Percentiles rank a stretch among this genome's conserved stretches.
phyloP scores from a whole-genome alignment of 1,284 basidiomycete species.

The Meripilus lineatus region DNA sequence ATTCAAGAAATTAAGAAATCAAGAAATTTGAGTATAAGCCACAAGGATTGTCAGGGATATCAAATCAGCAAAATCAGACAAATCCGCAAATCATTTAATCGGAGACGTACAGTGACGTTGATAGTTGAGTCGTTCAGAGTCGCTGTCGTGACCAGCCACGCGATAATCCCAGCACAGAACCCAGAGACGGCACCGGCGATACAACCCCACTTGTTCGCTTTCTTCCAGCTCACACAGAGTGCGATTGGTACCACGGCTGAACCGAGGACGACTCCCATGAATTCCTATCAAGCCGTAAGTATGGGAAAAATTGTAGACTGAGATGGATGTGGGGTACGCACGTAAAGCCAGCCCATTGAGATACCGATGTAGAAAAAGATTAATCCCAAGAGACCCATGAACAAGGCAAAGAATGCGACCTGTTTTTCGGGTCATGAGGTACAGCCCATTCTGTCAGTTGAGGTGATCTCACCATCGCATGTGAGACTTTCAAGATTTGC shows the following conservation, averaged over 20 bases:
- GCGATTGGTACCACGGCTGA: slow-evolving; percentile 87
- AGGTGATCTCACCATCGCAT: slow-evolving; percentile 30
- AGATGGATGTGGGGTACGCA: slow-evolving; percentile 29
- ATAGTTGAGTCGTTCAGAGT: slow-evolving; percentile 66
- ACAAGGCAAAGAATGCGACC: slow-evolving; percentile 70
- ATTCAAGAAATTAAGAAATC: too few relatives aligned
- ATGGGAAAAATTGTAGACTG: background rate
- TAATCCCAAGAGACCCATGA: slow-evolving; percentile 79
- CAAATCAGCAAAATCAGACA: too few relatives aligned
- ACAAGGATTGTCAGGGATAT: too few relatives aligned
- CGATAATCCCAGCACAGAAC: slow-evolving; percentile 65
- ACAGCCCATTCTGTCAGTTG: slow-evolving; percentile 1
- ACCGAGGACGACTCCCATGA: slow-evolving; percentile 83
- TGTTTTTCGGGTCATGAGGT: too few relatives aligned
- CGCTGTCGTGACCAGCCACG: slow-evolving; percentile 84
- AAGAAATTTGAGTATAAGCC: too few relatives aligned
- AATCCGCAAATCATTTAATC: too few relatives aligned
- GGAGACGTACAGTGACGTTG: slow-evolving; percentile 56
- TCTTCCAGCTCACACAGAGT: slow-evolving; percentile 74
- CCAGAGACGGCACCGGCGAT: slow-evolving; percentile 70
- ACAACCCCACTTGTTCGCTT: slow-evolving; percentile 82
- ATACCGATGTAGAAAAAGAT: slow-evolving; percentile 90
- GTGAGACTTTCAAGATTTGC: slow-evolving; percentile 52
- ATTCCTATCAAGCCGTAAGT: slow-evolving; percentile 40
- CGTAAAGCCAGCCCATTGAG: slow-evolving; percentile 86